Conservation (phyloP, 1,139 yeast genomes). For the Candida tunisiensis region DNA sequence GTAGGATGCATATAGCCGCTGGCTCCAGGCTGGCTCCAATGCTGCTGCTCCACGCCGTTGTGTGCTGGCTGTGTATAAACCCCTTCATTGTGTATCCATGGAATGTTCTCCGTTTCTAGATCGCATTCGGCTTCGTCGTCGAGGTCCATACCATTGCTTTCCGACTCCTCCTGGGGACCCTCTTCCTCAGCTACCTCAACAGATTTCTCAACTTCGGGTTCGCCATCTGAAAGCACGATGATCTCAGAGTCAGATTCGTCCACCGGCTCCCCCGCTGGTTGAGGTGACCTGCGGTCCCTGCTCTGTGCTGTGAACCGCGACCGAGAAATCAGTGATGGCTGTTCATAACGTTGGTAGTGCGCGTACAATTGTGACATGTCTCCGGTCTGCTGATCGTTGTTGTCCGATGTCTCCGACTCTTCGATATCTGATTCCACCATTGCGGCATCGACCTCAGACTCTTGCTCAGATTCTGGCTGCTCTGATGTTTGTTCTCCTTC, state of each 20-base stretch:
- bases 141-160: conserved; percentile 2
- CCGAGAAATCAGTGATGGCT: conserved; percentile 3
- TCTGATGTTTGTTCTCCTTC: too few relatives aligned
- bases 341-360: not conserved
- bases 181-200: conserved; percentile 12
- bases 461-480: too few relatives aligned
- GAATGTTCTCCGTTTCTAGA: not conserved
- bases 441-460: too few relatives aligned
- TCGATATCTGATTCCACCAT: too few relatives aligned
- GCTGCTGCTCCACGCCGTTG: too few relatives aligned
- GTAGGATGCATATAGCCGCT: too few relatives aligned
- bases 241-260: conserved; percentile 13
- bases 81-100: too few relatives aligned
- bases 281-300: conserved; percentile 6
- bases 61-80: too few relatives aligned
- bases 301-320: conserved; percentile 4
- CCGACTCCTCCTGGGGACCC: conserved; percentile 2
- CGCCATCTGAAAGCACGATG: conserved; percentile 12
- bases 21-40: too few relatives aligned
- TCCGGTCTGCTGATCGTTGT: not conserved
- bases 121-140: not conserved
- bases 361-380: conserved; percentile 1
- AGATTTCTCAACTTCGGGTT: conserved; percentile 9
- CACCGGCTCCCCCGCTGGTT: conserved; percentile 3
- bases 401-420: not conserved